Conservation (phyloP, 225 moss, liverwort and hornwort species). For the Takakia lepidozioides region DNA sequence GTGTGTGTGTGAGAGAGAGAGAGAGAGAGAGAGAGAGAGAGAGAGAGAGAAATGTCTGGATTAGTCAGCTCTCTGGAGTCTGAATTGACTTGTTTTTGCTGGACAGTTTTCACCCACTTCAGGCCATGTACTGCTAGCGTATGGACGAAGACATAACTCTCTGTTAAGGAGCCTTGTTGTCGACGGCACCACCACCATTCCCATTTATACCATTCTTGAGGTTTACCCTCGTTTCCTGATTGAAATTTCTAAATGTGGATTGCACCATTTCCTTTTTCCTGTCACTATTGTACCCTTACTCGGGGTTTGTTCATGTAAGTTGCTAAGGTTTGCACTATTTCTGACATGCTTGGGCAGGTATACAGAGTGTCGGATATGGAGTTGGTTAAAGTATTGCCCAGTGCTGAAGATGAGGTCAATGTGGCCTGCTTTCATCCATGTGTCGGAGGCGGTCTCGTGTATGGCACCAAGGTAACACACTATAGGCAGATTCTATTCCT, state of each 20-base stretch:
- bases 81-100: too few species aligned
- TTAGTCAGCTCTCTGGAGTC: too few species aligned
- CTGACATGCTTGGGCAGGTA: slow-evolving; percentile 33
- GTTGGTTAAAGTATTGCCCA: slow-evolving; percentile 90
- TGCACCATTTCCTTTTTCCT: too few species aligned
- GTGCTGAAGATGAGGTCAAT: slow-evolving; percentile 99
- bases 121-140: slow-evolving; percentile 89
- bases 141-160: slow-evolving; percentile 94
- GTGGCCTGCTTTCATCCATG: slow-evolving; percentile 99
- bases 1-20: too few species aligned
- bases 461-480: slow-evolving; percentile 99
- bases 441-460: slow-evolving; percentile 97
- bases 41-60: too few species aligned
- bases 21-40: too few species aligned
- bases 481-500: too few species aligned
- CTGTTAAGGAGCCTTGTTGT: slow-evolving; percentile 86
- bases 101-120: slow-evolving; percentile 94
- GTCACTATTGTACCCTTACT: too few species aligned
- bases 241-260: too few species aligned
- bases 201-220: slow-evolving; percentile 98
- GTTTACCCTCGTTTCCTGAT: too few species aligned
- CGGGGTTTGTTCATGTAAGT: too few species aligned
- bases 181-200: slow-evolving; percentile 80
- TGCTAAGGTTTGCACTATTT: too few species aligned
- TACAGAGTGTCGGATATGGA: slow-evolving; percentile 99